Base-by-base conservation (phyloP, 257 asterid genomes). In the Plantago major region DNA sequence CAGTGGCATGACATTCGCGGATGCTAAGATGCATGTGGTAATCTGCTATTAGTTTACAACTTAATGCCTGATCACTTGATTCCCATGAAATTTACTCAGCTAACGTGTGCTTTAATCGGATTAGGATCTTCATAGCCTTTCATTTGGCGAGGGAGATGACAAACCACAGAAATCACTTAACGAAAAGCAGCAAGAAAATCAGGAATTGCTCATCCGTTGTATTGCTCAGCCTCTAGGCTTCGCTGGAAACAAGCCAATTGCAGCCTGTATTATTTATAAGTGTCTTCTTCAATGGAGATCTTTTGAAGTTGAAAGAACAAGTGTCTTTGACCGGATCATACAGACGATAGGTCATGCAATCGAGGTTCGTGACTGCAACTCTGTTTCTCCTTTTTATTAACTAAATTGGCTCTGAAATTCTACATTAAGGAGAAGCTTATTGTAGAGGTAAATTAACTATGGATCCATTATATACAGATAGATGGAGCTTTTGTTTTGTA, bases 211-310 rank as follows among this genome's bases (percentile, higher is more conserved):
- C 61, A 76, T 87, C 67, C 92, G 90, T 44, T 89, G 96, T 69
- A 84, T 89, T 66, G 71, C 87, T 40, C 94, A 89, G 73, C 86
- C 81, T 74, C 72, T 93, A 82, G 97, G 97, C 63, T 93, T 93
- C 75, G 69, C 97, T 12, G 79, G 87, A 66, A 87, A 84, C 79
- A 83, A 81, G 73, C 97, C 99, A 11, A 74, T 87, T 70, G 97
- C 99, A 56, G 95, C 99, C 64, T 89, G 97, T 71, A 84, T 89
- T 75, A 89, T 93, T 64, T 93, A 87, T 53, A 93, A 93, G 73
- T 93, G 99, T 71, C 99, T 93, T 64, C 70, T 89, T 78, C 99
- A 93, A 44, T 93, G 99, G 97, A 81, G 97, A 67, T 93, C 99
- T 55, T 93, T 93, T 64, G 99, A 93, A 78, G 99, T 93, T 72